Percentiles rank a stretch among this genome's conserved stretches.
phyloP scores from a whole-genome alignment of 2,329 filamentous ascomycete genomes.

The Cladosporium oxysporum region DNA sequence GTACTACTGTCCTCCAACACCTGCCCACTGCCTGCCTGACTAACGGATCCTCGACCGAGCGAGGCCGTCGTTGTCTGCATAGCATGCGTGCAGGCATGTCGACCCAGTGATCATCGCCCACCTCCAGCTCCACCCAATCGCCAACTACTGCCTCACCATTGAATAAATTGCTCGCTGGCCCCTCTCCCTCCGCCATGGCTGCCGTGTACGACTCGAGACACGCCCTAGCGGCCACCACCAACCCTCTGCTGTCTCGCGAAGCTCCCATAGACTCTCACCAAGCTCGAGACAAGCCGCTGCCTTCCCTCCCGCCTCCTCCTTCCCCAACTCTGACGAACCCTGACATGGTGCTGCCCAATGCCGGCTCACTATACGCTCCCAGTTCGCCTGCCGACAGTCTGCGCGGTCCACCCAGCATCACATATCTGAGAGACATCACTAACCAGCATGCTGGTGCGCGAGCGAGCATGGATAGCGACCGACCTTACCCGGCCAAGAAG shows the following conservation, averaged over 20 bases:
- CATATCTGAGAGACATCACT: conserved; percentile 29
- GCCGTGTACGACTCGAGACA: conserved; percentile 10
- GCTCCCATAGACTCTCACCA: conserved; percentile 3
- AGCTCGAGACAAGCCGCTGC: conserved; percentile 14
- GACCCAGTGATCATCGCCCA: background rate
- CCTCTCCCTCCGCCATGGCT: background rate
- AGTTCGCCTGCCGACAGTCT: conserved; percentile 26
- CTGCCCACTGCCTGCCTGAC: background rate
- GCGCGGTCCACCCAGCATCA: conserved; percentile 33
- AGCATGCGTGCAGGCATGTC: background rate
- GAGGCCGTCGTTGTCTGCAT: background rate
- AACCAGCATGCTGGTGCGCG: conserved; percentile 15
- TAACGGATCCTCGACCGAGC: background rate
- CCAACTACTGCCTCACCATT: background rate
- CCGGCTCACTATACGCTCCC: conserved; percentile 34
- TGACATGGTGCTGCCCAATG: conserved; percentile 84
- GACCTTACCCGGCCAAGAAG: conserved; percentile 23
- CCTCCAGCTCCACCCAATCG: background rate
- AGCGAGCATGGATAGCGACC: conserved; percentile 16
- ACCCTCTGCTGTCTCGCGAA: conserved; percentile 4
- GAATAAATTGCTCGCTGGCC: background rate
- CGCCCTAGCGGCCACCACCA: background rate
- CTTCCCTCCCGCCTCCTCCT: conserved; percentile 51
- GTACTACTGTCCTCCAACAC: background rate
- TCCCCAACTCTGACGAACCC: conserved; percentile 90